phyloP scores from a whole-genome alignment of 805 yeast species.

The Barnettozyma californica region DNA sequence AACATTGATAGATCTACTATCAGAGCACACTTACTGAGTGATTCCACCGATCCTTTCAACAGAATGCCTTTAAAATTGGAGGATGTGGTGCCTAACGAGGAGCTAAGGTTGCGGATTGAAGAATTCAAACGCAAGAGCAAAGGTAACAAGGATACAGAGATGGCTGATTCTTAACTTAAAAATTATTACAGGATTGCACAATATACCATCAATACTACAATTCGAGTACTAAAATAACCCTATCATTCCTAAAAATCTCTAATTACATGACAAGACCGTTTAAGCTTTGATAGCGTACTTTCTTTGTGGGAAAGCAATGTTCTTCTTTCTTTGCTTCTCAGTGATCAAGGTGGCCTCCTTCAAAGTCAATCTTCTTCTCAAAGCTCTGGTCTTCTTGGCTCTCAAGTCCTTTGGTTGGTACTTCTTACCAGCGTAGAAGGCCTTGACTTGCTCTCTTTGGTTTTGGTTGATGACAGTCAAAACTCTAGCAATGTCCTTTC shows the following conservation, averaged over 20 bases:
- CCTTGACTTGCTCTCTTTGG: constrained; percentile 94
- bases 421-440: constrained; percentile 91
- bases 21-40: constrained; percentile 88
- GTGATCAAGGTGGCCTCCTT: constrained; percentile 79
- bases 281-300: constrained; percentile 98
- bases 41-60: constrained; percentile 95
- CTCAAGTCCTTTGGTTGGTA: constrained; percentile 98
- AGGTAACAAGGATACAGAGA: constrained; percentile 10
- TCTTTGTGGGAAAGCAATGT: constrained; percentile 96
- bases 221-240: constrained; percentile 13
- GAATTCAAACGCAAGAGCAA: constrained; percentile 31
- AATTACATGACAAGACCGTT: constrained; percentile 23
- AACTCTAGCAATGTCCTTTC: constrained; percentile 98
- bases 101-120: constrained; percentile 55
- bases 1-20: constrained; percentile 87
- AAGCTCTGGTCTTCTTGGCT: constrained; percentile 99
- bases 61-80: constrained; percentile 86
- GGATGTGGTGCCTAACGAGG: constrained; percentile 77
- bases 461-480: constrained; percentile 94
- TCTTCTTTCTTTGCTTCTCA: constrained; percentile 86
- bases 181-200: too few species aligned
- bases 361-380: constrained; percentile 93
- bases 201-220: not conserved
- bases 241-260: constrained; percentile 24
- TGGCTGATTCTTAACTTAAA: constrained; percentile 14